Conservation (phyloP, 371 early-diverging fungal species). For the Encephalitozoon hellem region DNA sequence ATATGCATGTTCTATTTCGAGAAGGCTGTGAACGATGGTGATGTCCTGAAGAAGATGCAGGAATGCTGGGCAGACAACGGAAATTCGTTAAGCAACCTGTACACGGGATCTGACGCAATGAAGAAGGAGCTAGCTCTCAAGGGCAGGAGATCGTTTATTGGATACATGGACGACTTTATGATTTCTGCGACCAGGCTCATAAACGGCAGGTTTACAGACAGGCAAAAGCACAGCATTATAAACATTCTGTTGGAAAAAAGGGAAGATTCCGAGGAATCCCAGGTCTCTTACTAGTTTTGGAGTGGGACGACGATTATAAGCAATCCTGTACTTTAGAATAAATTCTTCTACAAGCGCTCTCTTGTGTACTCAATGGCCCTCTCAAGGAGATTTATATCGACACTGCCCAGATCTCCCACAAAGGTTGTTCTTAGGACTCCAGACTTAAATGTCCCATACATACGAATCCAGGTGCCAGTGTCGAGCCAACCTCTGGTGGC, state of each 20-base stretch:
- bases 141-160: slow-evolving; percentile 33
- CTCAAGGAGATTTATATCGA: slow-evolving; percentile 15
- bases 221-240: slow-evolving; percentile 45
- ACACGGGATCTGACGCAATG: slow-evolving; percentile 53
- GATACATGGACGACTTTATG: slow-evolving; percentile 44
- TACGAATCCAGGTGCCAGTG: background rate
- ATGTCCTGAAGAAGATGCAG: slow-evolving; percentile 18
- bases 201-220: slow-evolving; percentile 51
- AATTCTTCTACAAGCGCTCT: background rate
- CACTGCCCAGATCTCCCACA: background rate
- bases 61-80: slow-evolving; percentile 51
- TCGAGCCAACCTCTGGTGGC: background rate
- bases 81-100: slow-evolving; percentile 42
- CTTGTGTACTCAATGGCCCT: background rate
- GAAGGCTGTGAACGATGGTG: background rate
- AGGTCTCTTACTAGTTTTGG: background rate
- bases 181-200: slow-evolving; percentile 51
- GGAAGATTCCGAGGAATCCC: background rate
- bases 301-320: background rate
- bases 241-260: slow-evolving; percentile 39
- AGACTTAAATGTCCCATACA: slow-evolving; percentile 6
- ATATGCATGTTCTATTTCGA: slow-evolving; percentile 40
- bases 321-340: background rate
- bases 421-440: background rate
- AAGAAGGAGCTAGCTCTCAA: slow-evolving; percentile 45